Conservation (phyloP, 2,329 filamentous ascomycete species). For the Cryoendolithus antarcticus region DNA sequence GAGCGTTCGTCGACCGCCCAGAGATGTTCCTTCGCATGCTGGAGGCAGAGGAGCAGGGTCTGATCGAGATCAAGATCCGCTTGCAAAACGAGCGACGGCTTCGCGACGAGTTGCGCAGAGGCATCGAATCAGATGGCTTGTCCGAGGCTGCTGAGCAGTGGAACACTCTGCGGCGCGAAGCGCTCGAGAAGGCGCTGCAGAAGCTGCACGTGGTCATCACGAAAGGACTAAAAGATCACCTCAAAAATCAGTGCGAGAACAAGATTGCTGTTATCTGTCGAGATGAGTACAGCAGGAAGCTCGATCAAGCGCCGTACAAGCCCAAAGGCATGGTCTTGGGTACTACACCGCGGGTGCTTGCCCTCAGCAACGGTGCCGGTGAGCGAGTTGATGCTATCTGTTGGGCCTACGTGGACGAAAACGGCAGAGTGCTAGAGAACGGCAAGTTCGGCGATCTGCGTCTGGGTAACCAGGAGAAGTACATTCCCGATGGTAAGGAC, state of each 20-base stretch:
- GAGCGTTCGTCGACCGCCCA: constrained; percentile 61
- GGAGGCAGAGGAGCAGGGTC: constrained; percentile 85
- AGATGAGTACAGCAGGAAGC: constrained; percentile 74
- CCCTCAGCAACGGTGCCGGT: constrained; percentile 75
- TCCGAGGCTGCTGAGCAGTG: constrained; percentile 90
- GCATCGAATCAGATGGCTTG: constrained; percentile 90
- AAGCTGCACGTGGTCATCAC: constrained; percentile 76
- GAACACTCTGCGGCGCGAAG: constrained; percentile 78
- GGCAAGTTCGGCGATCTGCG: constrained; percentile 75
- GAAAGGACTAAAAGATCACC: constrained; percentile 86
- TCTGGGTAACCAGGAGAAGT: constrained; percentile 52
- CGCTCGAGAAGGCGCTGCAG: constrained; percentile 65
- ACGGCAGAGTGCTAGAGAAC: constrained; percentile 77
- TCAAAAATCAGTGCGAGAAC: constrained; percentile 89
- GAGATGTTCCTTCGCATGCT: constrained; percentile 95
- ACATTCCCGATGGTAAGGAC: constrained; percentile 51
- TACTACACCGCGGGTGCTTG: constrained; percentile 73
- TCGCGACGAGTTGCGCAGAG: constrained; percentile 60
- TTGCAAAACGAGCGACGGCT: constrained; percentile 68
- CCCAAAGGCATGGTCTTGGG: constrained; percentile 85
- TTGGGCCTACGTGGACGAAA: constrained; percentile 90
- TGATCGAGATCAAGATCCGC: constrained; percentile 72
- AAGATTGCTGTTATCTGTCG: constrained; percentile 75
- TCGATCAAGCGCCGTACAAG: constrained; percentile 94
- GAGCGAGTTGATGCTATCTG: constrained; percentile 68